Base-by-base conservation (phyloP, 176 grass and related monocot genomes). In the Luzula sylvatica region DNA sequence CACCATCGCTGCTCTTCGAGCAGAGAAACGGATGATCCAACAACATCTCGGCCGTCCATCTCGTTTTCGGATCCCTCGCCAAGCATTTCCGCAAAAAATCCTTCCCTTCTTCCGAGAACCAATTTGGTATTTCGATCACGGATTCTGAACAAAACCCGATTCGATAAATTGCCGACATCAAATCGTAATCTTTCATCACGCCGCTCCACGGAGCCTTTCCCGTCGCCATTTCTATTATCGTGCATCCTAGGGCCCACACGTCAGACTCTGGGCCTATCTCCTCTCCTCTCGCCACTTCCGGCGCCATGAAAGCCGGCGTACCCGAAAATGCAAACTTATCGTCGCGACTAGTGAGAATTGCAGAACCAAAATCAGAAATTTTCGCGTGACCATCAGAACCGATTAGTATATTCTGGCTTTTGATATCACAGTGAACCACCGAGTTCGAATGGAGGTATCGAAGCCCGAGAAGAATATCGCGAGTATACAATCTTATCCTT, bases 331-430 rank as follows among this genome's bases (percentile, higher is more conserved):
- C 57, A 54, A 60, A 66, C 21, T 1, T 35, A 5, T 17, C 7
- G 28, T 7, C 11, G 9, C 40, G 28, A 25, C 11, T 9, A 11
- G 23, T 48, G n/a, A 46, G 43, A 17, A 17, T 4, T 17, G 82
- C 76, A 52, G 81, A 86, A 0, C 87, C 82, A 55, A 94, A 78
- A 68, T 94, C 87, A 0, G 77, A 75, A 1, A 94, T 68, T 73
- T 66, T 75, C 8, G 81, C 77, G 11, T 67, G 70, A 3, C 77
- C 82, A 49, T 86, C 73, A 55, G 12, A 55, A 35, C 86, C 69
- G 69, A 90, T 58, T 24, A 89, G 61, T 0, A 90, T 69, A 76
- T 90, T 84, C 41, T 74, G 5, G 0, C 68, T 45, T 75, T 90
- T 90, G 15, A 90, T 58, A 27, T 84, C 86, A 4, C 76, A 65